Evolutionary conservation across 106 monocot species (phyloP).

Genomic region (Ottelia alismoides): DNA sequence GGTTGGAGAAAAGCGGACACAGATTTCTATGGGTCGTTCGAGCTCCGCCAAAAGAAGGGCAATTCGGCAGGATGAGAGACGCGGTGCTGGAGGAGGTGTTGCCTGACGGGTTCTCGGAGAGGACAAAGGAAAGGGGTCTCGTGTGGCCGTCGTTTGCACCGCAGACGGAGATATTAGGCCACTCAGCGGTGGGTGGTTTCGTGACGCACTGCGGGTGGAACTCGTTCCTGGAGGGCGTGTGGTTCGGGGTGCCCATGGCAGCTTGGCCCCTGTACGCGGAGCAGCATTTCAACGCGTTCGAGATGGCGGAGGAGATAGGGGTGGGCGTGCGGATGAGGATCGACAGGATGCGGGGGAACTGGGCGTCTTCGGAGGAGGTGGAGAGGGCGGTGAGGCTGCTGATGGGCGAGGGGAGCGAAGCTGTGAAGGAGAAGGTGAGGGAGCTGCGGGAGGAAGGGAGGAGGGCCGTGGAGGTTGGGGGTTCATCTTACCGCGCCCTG

Average conservation of each 20-base stretch:
- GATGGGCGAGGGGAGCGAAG: too few species aligned
- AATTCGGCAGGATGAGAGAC: conserved; percentile 44
- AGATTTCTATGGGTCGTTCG: conserved; percentile 59
- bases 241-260: conserved; percentile 28
- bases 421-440: too few species aligned
- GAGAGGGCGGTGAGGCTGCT: too few species aligned
- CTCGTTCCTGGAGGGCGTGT: conserved; percentile 45
- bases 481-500: conserved; percentile 17
- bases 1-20: conserved; percentile 44
- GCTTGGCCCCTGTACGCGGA: conserved; percentile 47
- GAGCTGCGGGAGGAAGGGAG: too few species aligned
- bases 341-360: neutral
- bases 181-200: conserved; percentile 40
- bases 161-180: conserved; percentile 34
- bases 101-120: conserved; percentile 28
- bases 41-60: conserved; percentile 32
- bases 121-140: conserved; percentile 36
- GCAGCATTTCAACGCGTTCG: conserved; percentile 42
- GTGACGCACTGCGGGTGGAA: conserved; percentile 72
- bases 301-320: conserved; percentile 13
- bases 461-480: conserved; percentile 16
- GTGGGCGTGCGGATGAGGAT: too few species aligned
- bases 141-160: conserved; percentile 50
- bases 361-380: conserved; percentile 4
- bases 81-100: conserved; percentile 13